Evolutionary conservation across 305 asterid genomes (phyloP).

Genomic region (Solanum chacoense): DNA sequence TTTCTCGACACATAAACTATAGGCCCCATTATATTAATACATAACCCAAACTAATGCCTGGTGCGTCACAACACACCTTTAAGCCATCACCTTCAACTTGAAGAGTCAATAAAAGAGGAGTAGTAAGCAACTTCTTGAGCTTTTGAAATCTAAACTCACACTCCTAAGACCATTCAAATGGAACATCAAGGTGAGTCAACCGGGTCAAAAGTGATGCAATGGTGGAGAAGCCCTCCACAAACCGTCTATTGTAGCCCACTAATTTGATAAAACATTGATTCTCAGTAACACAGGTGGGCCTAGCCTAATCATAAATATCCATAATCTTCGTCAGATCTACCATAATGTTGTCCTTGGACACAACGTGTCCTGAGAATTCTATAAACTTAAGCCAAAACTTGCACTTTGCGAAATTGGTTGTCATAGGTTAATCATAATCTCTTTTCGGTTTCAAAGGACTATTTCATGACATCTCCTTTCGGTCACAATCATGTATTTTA

Average conservation of each 20-base stretch:
- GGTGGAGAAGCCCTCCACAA: too few species aligned
- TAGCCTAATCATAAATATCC: too few species aligned
- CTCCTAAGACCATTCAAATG: neutral
- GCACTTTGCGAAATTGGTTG: neutral
- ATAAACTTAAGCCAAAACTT: neutral
- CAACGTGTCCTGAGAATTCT: neutral
- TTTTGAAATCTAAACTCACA: neutral
- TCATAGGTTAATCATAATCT: too few species aligned
- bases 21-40: neutral
- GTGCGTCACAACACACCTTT: neutral
- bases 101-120: neutral
- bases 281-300: too few species aligned
- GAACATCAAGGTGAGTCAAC: neutral
- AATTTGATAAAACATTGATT: too few species aligned
- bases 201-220: too few species aligned
- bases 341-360: too few species aligned
- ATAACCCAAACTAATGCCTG: too few species aligned
- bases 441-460: neutral
- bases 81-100: neutral
- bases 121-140: neutral
- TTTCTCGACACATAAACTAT: neutral
- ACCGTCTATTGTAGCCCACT: too few species aligned
- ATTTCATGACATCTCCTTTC: neutral
- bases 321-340: too few species aligned
- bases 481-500: neutral